Conservation (phyloP, 306 rosid species). For the Citrullus mucosospermus region DNA sequence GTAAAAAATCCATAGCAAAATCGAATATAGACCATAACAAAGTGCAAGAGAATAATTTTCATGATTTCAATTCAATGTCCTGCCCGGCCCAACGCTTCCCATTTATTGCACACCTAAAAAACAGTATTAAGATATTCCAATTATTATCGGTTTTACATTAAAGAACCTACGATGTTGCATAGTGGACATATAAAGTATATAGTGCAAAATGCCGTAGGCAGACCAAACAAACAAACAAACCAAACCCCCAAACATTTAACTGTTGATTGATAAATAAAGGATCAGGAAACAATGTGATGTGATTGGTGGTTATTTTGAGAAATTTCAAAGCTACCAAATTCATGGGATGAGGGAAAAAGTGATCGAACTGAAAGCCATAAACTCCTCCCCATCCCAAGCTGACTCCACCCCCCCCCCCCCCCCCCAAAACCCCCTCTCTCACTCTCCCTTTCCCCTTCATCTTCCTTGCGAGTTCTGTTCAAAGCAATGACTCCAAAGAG, state of each 20-base stretch:
- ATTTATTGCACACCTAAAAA: constrained; percentile 5
- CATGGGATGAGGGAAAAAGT: constrained; percentile 3
- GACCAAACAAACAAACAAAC: neutral
- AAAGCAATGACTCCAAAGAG: neutral
- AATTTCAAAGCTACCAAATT: constrained; percentile 1
- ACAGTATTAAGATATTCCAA: neutral
- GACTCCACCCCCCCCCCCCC: neutral
- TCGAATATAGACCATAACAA: neutral
- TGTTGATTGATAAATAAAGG: constrained; percentile 8
- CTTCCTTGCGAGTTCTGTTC: neutral
- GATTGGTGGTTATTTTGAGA: neutral
- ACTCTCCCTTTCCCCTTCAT: neutral
- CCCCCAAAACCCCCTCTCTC: neutral
- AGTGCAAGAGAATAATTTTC: neutral
- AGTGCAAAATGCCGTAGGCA: neutral
- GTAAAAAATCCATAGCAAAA: neutral
- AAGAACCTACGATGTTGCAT: neutral
- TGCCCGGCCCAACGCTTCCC: neutral
- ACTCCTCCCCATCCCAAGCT: neutral
- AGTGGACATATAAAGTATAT: neutral
- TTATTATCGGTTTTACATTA: neutral
- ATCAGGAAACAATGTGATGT: neutral
- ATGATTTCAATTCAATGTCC: neutral
- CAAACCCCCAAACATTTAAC: neutral
- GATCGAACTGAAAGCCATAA: neutral